Base-by-base conservation (phyloP, 176 grass and related monocot genomes). In the Ampelocalamus luodianensis region DNA sequence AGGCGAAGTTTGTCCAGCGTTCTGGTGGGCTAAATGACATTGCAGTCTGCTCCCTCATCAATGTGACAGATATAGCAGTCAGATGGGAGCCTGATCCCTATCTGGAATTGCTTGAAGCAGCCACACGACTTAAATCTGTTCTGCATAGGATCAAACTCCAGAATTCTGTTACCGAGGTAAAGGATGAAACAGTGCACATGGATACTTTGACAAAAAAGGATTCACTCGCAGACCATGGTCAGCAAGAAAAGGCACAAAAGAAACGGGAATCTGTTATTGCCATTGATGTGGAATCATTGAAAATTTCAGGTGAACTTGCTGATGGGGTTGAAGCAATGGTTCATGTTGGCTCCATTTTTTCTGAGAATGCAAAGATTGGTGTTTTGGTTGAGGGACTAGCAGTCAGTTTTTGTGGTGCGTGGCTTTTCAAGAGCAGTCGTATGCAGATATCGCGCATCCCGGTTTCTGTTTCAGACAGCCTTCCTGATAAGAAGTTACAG, bases 331-430 rank as follows among this genome's bases (percentile, higher is more conserved):
- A 98, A 82, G 85, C 93, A 85, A 87, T 72, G 51, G 64, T 98
- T 83, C 85, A 87, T 70, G 93, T 98, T 49, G 89, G 94, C 20
- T 95, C 89, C 44, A 98, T 98, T 89, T 98, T 98, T 73, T 98
- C 96, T 46, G 96, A 98, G 85, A 98, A 98, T 91, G 93, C 91
- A 71, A 98, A 92, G 87, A 95, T 98, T 72, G 93, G 96, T 89
- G 87, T 98, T 66, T 87, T 98, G 81, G 73, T 95, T 83, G 96
- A 98, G 85, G 96, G 87, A 73, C 27, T 98, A 36, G 78, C 71
- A 72, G 53, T 95, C 83, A 86, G 68, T 59, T 93, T 95, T 85
- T 95, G 90, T 85, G 91, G 70, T 85, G 89, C 91, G 4, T 82
- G 77, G 72, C 68, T 98, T 60, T 91, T 98, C 43, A 91, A 87